These are phyloP conservation scores for Dendrobium officinale DNA, from an alignment of 106 monocot species.

Conservation along the genomic window DNA sequence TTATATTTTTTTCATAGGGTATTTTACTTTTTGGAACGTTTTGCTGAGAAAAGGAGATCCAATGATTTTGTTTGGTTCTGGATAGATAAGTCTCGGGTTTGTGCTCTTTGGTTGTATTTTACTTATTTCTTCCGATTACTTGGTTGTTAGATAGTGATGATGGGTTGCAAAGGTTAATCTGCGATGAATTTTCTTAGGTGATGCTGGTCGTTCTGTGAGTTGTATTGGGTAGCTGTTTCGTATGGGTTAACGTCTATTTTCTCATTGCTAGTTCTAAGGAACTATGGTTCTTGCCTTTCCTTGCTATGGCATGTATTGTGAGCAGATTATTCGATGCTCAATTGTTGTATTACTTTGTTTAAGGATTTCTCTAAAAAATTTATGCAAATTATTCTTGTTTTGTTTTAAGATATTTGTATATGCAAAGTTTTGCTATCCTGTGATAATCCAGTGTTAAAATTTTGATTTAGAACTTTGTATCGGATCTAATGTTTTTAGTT, in stretches of 20 bases:
- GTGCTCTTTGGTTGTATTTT: neutral
- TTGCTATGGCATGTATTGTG: neutral
- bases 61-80: neutral
- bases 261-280: neutral
- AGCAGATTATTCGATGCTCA: neutral
- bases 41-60: neutral
- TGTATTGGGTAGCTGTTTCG: too few relatives aligned
- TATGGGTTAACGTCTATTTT: neutral
- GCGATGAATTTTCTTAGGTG: too few relatives aligned
- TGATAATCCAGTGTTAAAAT: neutral
- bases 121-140: neutral
- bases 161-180: neutral
- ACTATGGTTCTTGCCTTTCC: neutral
- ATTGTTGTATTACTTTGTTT: neutral
- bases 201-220: too few relatives aligned
- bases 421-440: neutral
- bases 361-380: neutral
- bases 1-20: neutral
- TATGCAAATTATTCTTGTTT: neutral
- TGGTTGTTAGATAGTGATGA: neutral
- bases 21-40: neutral
- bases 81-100: neutral
- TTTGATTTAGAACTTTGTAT: neutral
- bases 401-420: neutral
- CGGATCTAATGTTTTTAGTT: too few relatives aligned